phyloP scores from a whole-genome alignment of 2,329 filamentous ascomycete genomes.

The Sporothrix brasiliensis region DNA sequence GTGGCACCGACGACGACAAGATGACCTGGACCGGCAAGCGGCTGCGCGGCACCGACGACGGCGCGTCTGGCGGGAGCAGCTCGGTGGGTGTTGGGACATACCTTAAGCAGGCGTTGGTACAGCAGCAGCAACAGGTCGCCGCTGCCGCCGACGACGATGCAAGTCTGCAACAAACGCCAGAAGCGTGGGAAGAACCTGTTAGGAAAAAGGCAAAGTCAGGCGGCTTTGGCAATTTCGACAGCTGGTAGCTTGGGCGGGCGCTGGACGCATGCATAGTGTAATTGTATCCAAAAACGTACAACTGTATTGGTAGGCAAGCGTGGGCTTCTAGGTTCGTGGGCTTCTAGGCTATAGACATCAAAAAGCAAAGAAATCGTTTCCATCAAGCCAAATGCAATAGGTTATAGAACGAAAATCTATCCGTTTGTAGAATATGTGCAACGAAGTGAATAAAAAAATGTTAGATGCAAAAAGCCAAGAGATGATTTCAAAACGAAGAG shows the following conservation, averaged over 20 bases:
- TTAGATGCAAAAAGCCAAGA: neutral
- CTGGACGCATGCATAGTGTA: neutral
- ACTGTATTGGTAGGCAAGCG: neutral
- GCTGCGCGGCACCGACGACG: conserved; percentile 69
- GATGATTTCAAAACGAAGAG: neutral
- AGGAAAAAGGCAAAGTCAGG: conserved; percentile 79
- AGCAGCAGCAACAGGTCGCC: conserved; percentile 30
- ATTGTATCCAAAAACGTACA: conserved; percentile 20
- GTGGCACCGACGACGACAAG: conserved; percentile 82
- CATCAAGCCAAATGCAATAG: neutral
- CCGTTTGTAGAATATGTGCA: neutral
- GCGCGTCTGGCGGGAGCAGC: conserved; percentile 54
- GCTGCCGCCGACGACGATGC: conserved; percentile 45
- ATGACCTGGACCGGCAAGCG: conserved; percentile 97
- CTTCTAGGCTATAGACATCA: conserved; percentile 21
- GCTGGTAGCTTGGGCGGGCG: conserved; percentile 62
- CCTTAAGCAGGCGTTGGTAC: conserved; percentile 60
- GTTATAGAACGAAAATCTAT: neutral
- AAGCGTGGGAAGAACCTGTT: conserved; percentile 69
- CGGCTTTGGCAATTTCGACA: conserved; percentile 94
- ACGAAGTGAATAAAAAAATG: neutral
- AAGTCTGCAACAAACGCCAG: conserved; percentile 63
- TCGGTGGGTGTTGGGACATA: conserved; percentile 74
- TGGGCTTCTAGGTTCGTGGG: conserved; percentile 17
- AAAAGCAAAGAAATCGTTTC: conserved; percentile 7